Base-by-base conservation (phyloP, 2,329 filamentous ascomycete species). In the Zymoseptoria pseudotritici region DNA sequence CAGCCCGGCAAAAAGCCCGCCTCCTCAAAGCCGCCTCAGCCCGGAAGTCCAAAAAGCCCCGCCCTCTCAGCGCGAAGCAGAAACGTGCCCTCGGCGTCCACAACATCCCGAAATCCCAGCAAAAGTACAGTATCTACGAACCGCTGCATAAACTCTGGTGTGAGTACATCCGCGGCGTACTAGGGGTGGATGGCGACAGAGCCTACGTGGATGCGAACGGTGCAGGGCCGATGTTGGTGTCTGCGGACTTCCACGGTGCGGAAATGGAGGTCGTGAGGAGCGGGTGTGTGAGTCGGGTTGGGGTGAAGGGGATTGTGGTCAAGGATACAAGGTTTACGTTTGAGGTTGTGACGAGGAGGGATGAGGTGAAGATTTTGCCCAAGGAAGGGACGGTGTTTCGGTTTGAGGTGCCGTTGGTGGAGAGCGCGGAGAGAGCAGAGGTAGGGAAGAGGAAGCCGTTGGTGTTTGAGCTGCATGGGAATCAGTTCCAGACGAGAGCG, bases 191-290 rank as follows among this genome's bases (percentile, higher is more conserved):
- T 62, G 59, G 63, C 52, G 65, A 65, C 64, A 66, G 68, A 52
- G 80, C 80, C 63, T 77, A 78, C 0, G 80, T 87, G 19, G 83
- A 83, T 0, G 77, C 83, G 2, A 75, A 75, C 5, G 82, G 86
- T 2, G 89, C 87, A 4, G 88, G 79, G 0, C 76, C 88, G 4
- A 89, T 94, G 74, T 77, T 99, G 36, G 86, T 84, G 52, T 90
- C 87, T 59, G 93, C 92, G 1, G 94, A 99, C 75, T 93, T 91
- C 69, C 92, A 97, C 73, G 94, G 94, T 1, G 92, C 93, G 17
- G 79, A 86, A 66, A 74, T 97, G 20, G 86, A 91, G 76, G 90
- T 97, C 21, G 88, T 93, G 58, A 78, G 92, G 67, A 94, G 91
- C 73, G 78, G 83, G 29, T 97, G 92, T 72, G 83, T 88, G 17